Evolutionary conservation across 257 asterid genomes (phyloP).

Genomic region (Ilex asprella): DNA sequence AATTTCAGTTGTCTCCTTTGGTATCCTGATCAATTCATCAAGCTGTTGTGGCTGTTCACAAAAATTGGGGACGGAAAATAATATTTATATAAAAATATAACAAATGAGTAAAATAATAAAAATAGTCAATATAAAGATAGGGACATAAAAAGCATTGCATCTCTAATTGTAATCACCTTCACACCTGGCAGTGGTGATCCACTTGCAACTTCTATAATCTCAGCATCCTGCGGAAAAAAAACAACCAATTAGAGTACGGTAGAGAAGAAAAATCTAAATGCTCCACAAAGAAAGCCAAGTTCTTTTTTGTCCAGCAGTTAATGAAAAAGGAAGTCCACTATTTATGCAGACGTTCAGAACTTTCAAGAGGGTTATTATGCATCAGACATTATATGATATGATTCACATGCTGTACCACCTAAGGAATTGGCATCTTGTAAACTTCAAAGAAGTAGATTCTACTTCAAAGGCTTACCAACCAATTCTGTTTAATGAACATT

Average conservation of each 20-base stretch:
- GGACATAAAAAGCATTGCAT: conserved; percentile 10
- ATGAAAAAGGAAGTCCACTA: not conserved
- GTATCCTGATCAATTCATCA: conserved; percentile 71
- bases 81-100: conserved; percentile 3
- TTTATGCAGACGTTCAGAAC: too few species aligned
- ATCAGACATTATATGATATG: too few species aligned
- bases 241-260: conserved; percentile 11
- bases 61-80: conserved; percentile 17
- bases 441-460: too few species aligned
- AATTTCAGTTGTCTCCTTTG: conserved; percentile 78
- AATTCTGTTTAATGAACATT: too few species aligned
- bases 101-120: conserved; percentile 1
- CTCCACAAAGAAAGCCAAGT: not conserved
- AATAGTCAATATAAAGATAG: conserved; percentile 2
- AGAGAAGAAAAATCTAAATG: conserved; percentile 9
- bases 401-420: too few species aligned
- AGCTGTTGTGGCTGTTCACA: conserved; percentile 54
- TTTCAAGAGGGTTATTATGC: too few species aligned
- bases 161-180: conserved; percentile 64
- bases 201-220: conserved; percentile 51
- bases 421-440: too few species aligned
- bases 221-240: conserved; percentile 39
- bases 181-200: conserved; percentile 98
- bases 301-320: not conserved
- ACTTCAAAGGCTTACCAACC: too few species aligned